phyloP scores from a whole-genome alignment of 352 stramenopile species.

The Phytophthora megakarya region DNA sequence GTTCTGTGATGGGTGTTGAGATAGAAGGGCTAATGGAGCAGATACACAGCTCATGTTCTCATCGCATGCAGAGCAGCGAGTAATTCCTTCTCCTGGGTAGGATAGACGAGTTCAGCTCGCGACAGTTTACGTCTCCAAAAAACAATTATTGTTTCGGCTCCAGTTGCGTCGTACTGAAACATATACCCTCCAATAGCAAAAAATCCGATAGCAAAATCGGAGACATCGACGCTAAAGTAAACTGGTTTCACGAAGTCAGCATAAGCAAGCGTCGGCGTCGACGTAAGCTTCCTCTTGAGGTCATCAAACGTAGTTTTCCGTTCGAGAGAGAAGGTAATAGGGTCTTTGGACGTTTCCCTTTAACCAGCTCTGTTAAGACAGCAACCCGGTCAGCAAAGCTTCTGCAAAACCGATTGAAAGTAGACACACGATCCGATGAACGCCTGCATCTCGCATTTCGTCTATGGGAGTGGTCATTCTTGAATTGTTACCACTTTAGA shows the following conservation, averaged over 20 bases:
- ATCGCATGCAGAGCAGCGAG: slow-evolving; percentile 2
- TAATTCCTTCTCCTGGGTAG: neutral
- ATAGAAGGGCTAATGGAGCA: neutral
- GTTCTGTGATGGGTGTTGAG: slow-evolving; percentile 1
- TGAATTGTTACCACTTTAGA: neutral
- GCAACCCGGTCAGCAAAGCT: neutral
- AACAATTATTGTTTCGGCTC: neutral
- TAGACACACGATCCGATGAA: neutral
- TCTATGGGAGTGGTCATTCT: neutral
- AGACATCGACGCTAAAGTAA: neutral
- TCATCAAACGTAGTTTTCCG: neutral
- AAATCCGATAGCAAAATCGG: neutral
- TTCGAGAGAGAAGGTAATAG: neutral
- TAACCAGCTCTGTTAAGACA: neutral
- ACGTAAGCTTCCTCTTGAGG: neutral
- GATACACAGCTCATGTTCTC: slow-evolving; percentile 3
- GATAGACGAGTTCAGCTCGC: neutral
- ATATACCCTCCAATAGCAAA: slow-evolving; percentile 2
- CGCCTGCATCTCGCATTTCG: neutral
- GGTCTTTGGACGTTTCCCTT: neutral
- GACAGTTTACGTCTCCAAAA: neutral
- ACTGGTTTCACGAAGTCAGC: neutral
- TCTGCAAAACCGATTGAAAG: neutral
- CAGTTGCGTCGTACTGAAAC: neutral
- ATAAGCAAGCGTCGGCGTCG: neutral